Evolutionary conservation across 768 basidiomycete species (phyloP).

Genomic region (Kwoniella mangroviensis): DNA sequence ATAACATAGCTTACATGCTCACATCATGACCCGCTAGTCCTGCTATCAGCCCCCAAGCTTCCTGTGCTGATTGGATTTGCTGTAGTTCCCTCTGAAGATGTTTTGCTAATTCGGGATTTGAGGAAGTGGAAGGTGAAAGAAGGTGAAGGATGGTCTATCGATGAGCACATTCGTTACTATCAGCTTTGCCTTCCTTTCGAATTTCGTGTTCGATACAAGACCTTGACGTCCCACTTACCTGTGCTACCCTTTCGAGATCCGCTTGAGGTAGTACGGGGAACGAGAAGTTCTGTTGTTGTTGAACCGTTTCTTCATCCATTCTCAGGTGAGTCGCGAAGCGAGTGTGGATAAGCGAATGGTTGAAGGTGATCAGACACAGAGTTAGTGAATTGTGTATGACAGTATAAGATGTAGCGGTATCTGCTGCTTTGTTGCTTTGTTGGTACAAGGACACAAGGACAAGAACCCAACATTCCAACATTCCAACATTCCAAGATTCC

Average conservation of each 20-base stretch:
- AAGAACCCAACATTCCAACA: constrained; percentile 1
- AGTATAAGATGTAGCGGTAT: no score
- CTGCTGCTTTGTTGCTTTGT: neutral
- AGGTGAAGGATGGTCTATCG: constrained; percentile 51
- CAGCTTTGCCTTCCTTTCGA: neutral
- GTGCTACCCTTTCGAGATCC: constrained; percentile 48
- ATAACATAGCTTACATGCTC: constrained; percentile 5
- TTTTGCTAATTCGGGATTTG: constrained; percentile 46
- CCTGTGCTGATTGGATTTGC: constrained; percentile 41
- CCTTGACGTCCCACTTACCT: constrained; percentile 23
- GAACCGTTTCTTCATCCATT: constrained; percentile 8
- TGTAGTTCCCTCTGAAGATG: constrained; percentile 50
- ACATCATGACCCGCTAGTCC: constrained; percentile 51
- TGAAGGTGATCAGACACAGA: no score
- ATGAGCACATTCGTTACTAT: neutral
- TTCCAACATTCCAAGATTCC: constrained; percentile 12
- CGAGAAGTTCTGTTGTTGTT: constrained; percentile 8
- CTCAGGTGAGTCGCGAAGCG: neutral
- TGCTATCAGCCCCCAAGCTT: constrained; percentile 56
- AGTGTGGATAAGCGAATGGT: no score
- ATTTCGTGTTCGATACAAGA: constrained; percentile 1
- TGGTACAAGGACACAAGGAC: neutral
- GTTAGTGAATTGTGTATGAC: no score
- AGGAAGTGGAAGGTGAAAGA: constrained; percentile 42
- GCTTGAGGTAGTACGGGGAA: constrained; percentile 45